Evolutionary conservation across 1,139 yeast genomes (phyloP), one percentile per base, ranked within the genome.

Genomic region (Nematodospora anomalae): DNA sequence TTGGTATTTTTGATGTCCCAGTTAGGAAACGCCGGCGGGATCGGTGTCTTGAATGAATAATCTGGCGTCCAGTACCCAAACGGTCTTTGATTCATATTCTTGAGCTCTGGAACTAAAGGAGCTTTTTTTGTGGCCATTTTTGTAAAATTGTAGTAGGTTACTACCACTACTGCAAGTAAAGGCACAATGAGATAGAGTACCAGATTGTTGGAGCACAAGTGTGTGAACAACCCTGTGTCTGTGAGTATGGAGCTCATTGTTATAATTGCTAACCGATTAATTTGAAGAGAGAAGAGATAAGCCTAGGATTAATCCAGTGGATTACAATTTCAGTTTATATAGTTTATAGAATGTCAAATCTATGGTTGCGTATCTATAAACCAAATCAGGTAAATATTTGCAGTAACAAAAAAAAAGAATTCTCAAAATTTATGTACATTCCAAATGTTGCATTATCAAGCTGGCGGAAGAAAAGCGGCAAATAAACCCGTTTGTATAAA

Each of bases 401-500:
- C 80, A 53, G 37, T 18, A 8, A 18, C 21, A 18, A 18, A 18
- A 18, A 18, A n/a, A n/a, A n/a, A n/a, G n/a, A n/a, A n/a, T n/a
- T n/a, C n/a, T n/a, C n/a, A n/a, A n/a, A n/a, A n/a, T n/a, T n/a
- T n/a, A n/a, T n/a, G n/a, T n/a, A n/a, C n/a, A n/a, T n/a, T n/a
- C n/a, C n/a, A n/a, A n/a, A n/a, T n/a, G n/a, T n/a, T n/a, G 14
- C 16, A 13, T 28, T 9, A 15, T 24, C 58, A 83, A 27, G 94
- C 94, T 10, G 94, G 94, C 5, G 92, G 94, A 38, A 84, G 62
- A 51, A 83, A 84, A 14, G 76, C 76, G 6, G 80, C 80, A 58
- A 77, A 84, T 37, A 84, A 58, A 7, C 72, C 68, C 0, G 85
- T 63, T 53, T 83, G 92, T 3, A 79, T 37, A 4, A 79, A 56